Percentiles rank a stretch among this genome's conserved stretches.
Evolutionary conservation across 2,329 filamentous ascomycete genomes (phyloP).

Genomic region (Triangularia setosa): DNA sequence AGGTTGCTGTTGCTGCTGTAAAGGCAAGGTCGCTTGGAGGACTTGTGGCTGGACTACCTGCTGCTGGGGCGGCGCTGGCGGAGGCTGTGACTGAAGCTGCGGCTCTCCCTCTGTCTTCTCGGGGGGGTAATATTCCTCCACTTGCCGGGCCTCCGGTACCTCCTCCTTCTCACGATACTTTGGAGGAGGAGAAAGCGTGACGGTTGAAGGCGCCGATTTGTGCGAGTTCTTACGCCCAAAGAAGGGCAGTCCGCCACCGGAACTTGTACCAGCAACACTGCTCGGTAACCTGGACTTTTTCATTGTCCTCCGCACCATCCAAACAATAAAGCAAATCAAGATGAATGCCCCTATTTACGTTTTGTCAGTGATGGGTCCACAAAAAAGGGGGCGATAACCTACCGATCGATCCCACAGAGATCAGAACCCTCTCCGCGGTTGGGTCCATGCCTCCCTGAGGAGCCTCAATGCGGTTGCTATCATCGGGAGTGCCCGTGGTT

Average conservation of each 20-base stretch:
- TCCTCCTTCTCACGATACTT: slow-evolving; percentile 24
- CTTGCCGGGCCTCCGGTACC: not conserved
- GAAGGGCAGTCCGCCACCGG: slow-evolving; percentile 31
- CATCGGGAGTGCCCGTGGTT: not conserved
- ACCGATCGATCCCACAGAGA: slow-evolving; percentile 36
- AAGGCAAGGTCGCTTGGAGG: not conserved
- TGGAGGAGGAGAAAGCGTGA: slow-evolving; percentile 16
- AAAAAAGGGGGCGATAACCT: slow-evolving; percentile 4
- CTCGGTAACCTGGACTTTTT: slow-evolving; percentile 32
- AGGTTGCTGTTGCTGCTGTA: not conserved
- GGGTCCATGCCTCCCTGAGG: slow-evolving; percentile 21
- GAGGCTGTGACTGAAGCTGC: slow-evolving; percentile 6
- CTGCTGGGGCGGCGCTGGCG: slow-evolving; percentile 3
- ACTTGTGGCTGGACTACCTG: not conserved
- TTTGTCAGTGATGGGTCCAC: slow-evolving; percentile 4
- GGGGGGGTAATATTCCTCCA: slow-evolving; percentile 20
- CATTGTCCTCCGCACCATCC: slow-evolving; percentile 41
- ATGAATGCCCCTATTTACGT: slow-evolving; percentile 40
- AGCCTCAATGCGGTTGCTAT: slow-evolving; percentile 11
- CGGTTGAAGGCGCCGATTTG: slow-evolving; percentile 29
- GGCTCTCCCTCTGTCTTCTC: slow-evolving; percentile 22
- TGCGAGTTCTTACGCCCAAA: slow-evolving; percentile 30
- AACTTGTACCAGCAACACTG: slow-evolving; percentile 20
- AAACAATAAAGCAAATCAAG: slow-evolving; percentile 41
- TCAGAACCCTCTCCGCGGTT: slow-evolving; percentile 30